These are phyloP conservation scores for Globisporangium okanoganense DNA, from an alignment of 352 stramenopile genomes.

Conservation along the genomic window DNA sequence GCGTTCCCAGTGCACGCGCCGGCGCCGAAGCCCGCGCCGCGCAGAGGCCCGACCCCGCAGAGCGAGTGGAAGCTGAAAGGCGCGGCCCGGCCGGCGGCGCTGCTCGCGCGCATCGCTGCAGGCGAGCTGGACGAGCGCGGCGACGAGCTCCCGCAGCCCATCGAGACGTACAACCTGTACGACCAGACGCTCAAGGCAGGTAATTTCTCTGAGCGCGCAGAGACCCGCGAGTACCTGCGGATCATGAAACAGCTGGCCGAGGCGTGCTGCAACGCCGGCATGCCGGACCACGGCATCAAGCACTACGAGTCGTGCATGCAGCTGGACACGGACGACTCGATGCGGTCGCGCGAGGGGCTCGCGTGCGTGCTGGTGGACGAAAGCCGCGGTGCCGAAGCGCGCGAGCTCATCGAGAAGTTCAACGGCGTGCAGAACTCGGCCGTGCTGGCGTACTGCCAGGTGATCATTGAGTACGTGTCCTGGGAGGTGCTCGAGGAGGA, in stretches of 20 bases:
- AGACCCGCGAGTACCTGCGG: slow-evolving; percentile 71
- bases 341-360: slow-evolving; percentile 64
- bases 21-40: slow-evolving; percentile 30
- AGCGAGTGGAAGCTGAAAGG: slow-evolving; percentile 83
- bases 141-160: slow-evolving; percentile 64
- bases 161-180: slow-evolving; percentile 79
- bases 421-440: slow-evolving; percentile 38
- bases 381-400: slow-evolving; percentile 66
- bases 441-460: slow-evolving; percentile 76
- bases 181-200: slow-evolving; percentile 46
- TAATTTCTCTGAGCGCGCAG: slow-evolving; percentile 47
- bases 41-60: slow-evolving; percentile 50
- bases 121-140: slow-evolving; percentile 79
- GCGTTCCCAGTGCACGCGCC: slow-evolving; percentile 47
- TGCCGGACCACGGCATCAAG: slow-evolving; percentile 74
- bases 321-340: slow-evolving; percentile 58
- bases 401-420: slow-evolving; percentile 65
- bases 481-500: slow-evolving; percentile 86
- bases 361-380: slow-evolving; percentile 78
- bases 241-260: slow-evolving; percentile 71
- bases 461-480: slow-evolving; percentile 85
- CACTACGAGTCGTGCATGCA: slow-evolving; percentile 81
- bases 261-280: slow-evolving; percentile 64
- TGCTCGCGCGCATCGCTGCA: slow-evolving; percentile 69
- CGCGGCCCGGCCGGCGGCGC: slow-evolving; percentile 55